Base-by-base conservation (phyloP, 1,139 yeast genomes). In the Saccharomyces pastorianus region DNA sequence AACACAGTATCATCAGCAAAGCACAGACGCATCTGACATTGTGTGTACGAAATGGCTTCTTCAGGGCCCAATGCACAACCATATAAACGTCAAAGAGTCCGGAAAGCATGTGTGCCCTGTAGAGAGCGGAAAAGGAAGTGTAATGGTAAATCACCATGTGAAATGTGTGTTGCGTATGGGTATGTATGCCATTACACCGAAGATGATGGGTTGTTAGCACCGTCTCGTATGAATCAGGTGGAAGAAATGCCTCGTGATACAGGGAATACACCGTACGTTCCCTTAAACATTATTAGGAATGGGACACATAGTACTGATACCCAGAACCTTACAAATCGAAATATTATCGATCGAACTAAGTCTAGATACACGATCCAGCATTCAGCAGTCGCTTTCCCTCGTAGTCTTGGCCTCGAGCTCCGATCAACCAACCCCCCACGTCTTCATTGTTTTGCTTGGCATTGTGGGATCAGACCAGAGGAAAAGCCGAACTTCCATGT, bases 71-170 rank as follows among this genome's bases (percentile, higher is more conserved):
- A 9, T 31, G 5, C 23, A 31, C 46, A 5, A 17, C 29, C 25
- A 13, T n/a, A 27, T 27, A 55, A 49, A 28, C 58, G 55, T 20
- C 53, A 23, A 7, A 44, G 58, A 14, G 53, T 44, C n/a, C 53
- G 56, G 23, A 57, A 48, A 23, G 61, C 61, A 20, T 57, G 61
- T 31, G 50, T 53, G 29, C 51, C 54, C 13, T 58, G 61, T 52
- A 53, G 58, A 44, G 50, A 50, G 32, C 55, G 61, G 23, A 57
- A 57, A 48, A 54, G 58, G 46, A 54, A 51, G 42, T 57, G 59
- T 47, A 53, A 57, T 20, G 58, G 59, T n/a, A 54, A 48, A 14
- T 46, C 47, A 9, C 59, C 59, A 11, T 57, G 59, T 51, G 59
- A 54, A 14, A 55, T 53, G 47, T 58, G 61, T 32, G 28, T 46